Evolutionary conservation across 306 rosid genomes (phyloP).

Genomic region (Dryas octopetala): DNA sequence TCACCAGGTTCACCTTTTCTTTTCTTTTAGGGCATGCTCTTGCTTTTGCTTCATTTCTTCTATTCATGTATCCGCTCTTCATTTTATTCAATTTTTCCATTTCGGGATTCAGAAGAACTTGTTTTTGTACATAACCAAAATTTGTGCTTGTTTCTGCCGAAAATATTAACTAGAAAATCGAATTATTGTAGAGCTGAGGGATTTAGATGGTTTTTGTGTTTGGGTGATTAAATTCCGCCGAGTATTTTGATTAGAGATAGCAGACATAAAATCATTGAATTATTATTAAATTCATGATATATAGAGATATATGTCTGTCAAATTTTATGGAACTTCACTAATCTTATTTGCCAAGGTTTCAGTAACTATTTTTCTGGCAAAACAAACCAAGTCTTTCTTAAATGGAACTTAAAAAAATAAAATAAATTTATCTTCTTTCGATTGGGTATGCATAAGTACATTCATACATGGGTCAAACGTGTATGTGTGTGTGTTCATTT

Average conservation of each 20-base stretch:
- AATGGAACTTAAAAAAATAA: neutral
- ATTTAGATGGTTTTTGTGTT: neutral
- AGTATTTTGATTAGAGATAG: neutral
- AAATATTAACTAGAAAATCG: neutral
- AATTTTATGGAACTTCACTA: neutral
- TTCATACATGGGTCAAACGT: neutral
- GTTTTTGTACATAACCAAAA: neutral
- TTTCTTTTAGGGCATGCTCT: neutral
- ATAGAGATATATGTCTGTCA: too few relatives aligned
- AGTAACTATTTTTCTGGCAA: neutral
- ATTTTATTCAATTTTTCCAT: neutral
- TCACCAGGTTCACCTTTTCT: constrained; percentile 28
- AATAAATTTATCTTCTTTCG: neutral
- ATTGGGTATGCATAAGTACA: neutral
- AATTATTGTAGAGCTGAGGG: neutral
- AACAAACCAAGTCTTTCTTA: neutral
- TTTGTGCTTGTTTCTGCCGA: neutral
- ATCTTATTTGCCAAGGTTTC: neutral
- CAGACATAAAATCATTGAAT: neutral
- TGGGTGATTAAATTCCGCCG: neutral
- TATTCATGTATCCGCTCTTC: neutral
- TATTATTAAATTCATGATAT: neutral
- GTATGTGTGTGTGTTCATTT: neutral
- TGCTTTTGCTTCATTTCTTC: neutral
- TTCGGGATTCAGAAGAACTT: neutral